Base-by-base conservation (phyloP, 2,329 filamentous ascomycete genomes). In the Aspergillus awamori region DNA sequence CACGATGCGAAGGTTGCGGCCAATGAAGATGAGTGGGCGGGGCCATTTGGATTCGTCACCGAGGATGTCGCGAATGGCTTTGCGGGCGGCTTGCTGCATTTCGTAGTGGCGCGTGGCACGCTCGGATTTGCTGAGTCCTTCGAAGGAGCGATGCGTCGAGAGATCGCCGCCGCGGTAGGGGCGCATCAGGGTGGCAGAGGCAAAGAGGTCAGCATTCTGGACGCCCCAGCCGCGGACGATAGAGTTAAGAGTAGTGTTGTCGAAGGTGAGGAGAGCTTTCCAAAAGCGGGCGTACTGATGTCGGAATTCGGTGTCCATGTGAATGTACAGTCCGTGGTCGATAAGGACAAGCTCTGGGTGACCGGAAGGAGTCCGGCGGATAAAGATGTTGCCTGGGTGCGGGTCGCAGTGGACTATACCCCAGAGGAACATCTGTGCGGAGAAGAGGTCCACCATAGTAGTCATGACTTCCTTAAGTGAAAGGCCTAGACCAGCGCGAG, bases 361-460 rank as follows among this genome's bases (percentile, higher is more conserved):
- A n/a, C 94, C 94, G 47, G 84, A 88, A 1, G 93, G 90, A 15
- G 92, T 83, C 8, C 95, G 89, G 8, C 95, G 90, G 72, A 98
- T 89, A 79, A 99, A 97, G 75, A 98, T 95, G 79, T 99, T 99
- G 28, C 94, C 94, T 1, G 95, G 95, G 73, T 99, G 95, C 8
- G 95, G 95, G 75, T 99, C 95, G 79, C 94, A 97, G 80, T 99
- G 94, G 0, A 98, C 91, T 47, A 91, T 86, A 11, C 95, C 95
- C 91, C 92, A 98, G 66, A 96, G 89, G 82, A 97, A 99, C 84
- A 98, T 98, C 74, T 98, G 94, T 2, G 92, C 93, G n/a, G 89
- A 91, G 81, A 98, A 99, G 36, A 98, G 84, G 74, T 97, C 94
- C 53, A 97, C 87, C 88, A 98, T 97, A 33, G 92, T 97, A 5